Percentiles rank a stretch among this genome's conserved stretches.
Conservation (phyloP, 805 yeast species). For the Yueomyces sp. region DNA sequence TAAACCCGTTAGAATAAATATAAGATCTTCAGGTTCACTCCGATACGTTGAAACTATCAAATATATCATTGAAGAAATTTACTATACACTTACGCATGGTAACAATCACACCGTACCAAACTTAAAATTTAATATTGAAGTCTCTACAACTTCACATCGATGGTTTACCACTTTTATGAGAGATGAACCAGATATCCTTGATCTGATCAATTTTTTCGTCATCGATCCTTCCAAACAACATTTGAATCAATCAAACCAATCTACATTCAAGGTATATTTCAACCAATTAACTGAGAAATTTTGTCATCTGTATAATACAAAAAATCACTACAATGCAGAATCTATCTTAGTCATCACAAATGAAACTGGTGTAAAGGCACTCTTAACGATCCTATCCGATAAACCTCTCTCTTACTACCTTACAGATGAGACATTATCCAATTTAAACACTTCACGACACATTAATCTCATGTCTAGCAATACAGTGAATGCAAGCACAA, state of each 20-base stretch:
- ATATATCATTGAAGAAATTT: constrained; percentile 17
- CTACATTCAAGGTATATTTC: constrained; percentile 24
- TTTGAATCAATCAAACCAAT: constrained; percentile 3
- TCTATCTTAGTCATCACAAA: constrained; percentile 21
- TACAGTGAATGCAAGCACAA: constrained; percentile 7
- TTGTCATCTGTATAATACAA: not conserved
- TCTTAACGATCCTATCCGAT: constrained; percentile 22
- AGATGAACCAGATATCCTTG: constrained; percentile 5
- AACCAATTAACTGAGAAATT: constrained; percentile 16
- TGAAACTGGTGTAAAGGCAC: constrained; percentile 23
- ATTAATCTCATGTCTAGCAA: constrained; percentile 2
- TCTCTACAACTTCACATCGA: constrained; percentile 17
- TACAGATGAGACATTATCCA: constrained; percentile 11
- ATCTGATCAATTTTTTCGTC: constrained; percentile 11
- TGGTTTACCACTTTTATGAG: constrained; percentile 22
- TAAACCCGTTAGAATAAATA: constrained; percentile 3
- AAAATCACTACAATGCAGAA: constrained; percentile 3
- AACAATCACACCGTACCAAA: constrained; percentile 2
- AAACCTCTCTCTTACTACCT: constrained; percentile 20
- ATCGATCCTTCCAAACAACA: constrained; percentile 3
- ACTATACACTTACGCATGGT: constrained; percentile 5
- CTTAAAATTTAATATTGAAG: constrained; percentile 13
- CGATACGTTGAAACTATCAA: constrained; percentile 23
- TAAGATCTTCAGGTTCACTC: constrained; percentile 21
- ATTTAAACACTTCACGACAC: constrained; percentile 10